Percentiles rank a stretch among this genome's conserved stretches.
Conservation (phyloP, 768 basidiomycete genomes). For the Rhodosporidiobolus sp. region DNA sequence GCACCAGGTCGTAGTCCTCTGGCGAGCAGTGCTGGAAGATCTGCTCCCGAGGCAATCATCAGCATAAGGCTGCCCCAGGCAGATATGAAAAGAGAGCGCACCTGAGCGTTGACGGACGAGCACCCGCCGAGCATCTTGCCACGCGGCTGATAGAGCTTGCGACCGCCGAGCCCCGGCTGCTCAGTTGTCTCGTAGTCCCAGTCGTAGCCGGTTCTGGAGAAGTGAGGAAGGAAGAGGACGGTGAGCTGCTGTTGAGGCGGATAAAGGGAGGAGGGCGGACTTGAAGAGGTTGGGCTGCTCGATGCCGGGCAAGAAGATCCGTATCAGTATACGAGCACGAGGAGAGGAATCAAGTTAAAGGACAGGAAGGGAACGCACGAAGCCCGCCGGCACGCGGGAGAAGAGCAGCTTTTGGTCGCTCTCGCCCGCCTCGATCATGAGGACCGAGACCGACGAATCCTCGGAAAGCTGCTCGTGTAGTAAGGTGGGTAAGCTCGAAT, state of each 20-base stretch:
- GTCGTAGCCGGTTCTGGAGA: constrained; percentile 24
- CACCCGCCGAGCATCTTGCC: constrained; percentile 42
- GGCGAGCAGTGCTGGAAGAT: constrained; percentile 39
- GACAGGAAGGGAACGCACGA: constrained; percentile 7
- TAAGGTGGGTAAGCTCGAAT: neutral
- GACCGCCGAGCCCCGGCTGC: constrained; percentile 11
- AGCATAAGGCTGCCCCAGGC: too few relatives aligned
- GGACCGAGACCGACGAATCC: constrained; percentile 30
- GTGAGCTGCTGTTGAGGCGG: neutral
- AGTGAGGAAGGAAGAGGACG: neutral
- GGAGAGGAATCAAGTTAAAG: neutral
- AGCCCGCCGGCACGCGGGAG: constrained; percentile 31
- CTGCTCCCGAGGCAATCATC: too few relatives aligned
- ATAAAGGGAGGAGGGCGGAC: neutral
- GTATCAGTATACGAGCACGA: neutral
- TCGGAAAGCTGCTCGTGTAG: constrained; percentile 38
- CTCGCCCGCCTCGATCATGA: constrained; percentile 40
- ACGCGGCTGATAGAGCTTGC: constrained; percentile 32
- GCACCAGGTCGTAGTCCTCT: constrained; percentile 34
- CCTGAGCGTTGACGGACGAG: constrained; percentile 36
- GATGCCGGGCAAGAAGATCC: neutral
- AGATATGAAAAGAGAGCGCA: too few relatives aligned
- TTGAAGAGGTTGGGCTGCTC: constrained; percentile 18
- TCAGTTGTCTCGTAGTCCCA: constrained; percentile 28
- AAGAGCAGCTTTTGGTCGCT: constrained; percentile 33